Percentiles rank a stretch among this genome's conserved stretches.
These are phyloP conservation scores for Chrysoporthe austroafricana DNA, from an alignment of 2,329 filamentous ascomycete species.

Conservation along the genomic window DNA sequence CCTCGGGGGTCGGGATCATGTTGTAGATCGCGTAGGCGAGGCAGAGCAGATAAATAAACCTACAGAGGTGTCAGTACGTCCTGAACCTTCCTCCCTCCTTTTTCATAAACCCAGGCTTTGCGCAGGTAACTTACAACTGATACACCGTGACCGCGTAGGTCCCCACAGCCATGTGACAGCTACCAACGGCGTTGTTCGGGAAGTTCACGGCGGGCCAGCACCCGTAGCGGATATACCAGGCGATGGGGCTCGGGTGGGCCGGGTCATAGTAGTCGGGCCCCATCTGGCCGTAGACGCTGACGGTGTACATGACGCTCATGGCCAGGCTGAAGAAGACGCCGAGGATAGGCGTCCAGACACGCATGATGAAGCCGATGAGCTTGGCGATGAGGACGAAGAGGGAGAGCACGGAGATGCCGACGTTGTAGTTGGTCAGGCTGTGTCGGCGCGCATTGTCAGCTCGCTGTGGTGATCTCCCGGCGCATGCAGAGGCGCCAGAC, in stretches of 20 bases:
- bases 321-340: constrained; percentile 60
- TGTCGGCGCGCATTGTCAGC: constrained; percentile 27
- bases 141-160: constrained; percentile 66
- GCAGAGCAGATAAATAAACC: constrained; percentile 64
- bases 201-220: constrained; percentile 60
- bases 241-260: constrained; percentile 60
- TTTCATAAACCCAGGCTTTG: background rate
- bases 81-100: background rate
- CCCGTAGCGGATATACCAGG: constrained; percentile 77
- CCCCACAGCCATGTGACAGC: constrained; percentile 71
- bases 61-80: background rate
- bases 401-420: constrained; percentile 74
- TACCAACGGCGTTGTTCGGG: constrained; percentile 55
- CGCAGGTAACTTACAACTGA: constrained; percentile 63
- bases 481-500: background rate
- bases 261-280: constrained; percentile 74
- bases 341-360: constrained; percentile 70
- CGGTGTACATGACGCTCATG: constrained; percentile 65
- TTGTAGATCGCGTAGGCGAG: constrained; percentile 62
- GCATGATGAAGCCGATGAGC: constrained; percentile 70
- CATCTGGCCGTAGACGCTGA: constrained; percentile 71
- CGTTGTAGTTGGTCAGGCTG: constrained; percentile 76
- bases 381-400: constrained; percentile 78
- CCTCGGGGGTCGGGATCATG: constrained; percentile 59
- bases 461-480: background rate